Conservation (phyloP, 192 early-diverging fungal species). For the Spinellus fusiger region DNA sequence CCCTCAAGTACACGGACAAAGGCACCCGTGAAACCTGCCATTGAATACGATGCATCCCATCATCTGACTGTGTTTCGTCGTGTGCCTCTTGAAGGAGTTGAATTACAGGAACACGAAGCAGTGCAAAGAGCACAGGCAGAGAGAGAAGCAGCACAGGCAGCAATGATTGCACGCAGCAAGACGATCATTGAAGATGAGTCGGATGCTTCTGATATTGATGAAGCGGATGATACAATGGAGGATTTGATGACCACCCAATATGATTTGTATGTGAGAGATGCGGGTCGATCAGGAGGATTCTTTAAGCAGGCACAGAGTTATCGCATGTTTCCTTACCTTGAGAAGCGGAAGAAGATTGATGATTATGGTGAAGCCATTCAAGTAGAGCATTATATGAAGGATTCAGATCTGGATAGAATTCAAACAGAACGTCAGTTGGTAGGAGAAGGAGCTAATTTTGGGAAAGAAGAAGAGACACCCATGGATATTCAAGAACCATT, state of each 20-base stretch:
- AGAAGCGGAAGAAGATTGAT: slow-evolving; percentile 78
- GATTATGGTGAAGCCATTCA: slow-evolving; percentile 62
- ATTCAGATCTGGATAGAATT: slow-evolving; percentile 51
- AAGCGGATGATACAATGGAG: slow-evolving; percentile 51
- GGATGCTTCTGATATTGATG: slow-evolving; percentile 46
- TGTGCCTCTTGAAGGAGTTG: slow-evolving; percentile 81
- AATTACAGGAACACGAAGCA: slow-evolving; percentile 65
- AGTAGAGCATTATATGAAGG: slow-evolving; percentile 26
- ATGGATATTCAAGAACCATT: slow-evolving; percentile 30
- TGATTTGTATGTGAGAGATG: slow-evolving; percentile 84
- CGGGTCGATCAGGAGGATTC: slow-evolving; percentile 60
- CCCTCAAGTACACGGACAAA: slow-evolving; percentile 16
- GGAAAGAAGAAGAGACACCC: slow-evolving; percentile 27
- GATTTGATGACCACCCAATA: slow-evolving; percentile 47
- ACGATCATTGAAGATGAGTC: slow-evolving; percentile 76
- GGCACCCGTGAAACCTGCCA: slow-evolving; percentile 22
- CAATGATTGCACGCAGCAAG: slow-evolving; percentile 51
- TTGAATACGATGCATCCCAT: slow-evolving; percentile 21
- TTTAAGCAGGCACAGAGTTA: slow-evolving; percentile 77
- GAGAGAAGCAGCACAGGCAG: slow-evolving; percentile 70
- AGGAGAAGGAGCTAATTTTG: slow-evolving; percentile 25
- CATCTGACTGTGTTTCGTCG: slow-evolving; percentile 44
- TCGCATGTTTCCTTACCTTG: slow-evolving; percentile 84
- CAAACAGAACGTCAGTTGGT: slow-evolving; percentile 29
- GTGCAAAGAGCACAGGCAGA: slow-evolving; percentile 59